A percentile compares a stretch with the other conserved stretches of the same genome.
Conservation (phyloP, 2,329 filamentous ascomycete species). For the Colletotrichum sp. region DNA sequence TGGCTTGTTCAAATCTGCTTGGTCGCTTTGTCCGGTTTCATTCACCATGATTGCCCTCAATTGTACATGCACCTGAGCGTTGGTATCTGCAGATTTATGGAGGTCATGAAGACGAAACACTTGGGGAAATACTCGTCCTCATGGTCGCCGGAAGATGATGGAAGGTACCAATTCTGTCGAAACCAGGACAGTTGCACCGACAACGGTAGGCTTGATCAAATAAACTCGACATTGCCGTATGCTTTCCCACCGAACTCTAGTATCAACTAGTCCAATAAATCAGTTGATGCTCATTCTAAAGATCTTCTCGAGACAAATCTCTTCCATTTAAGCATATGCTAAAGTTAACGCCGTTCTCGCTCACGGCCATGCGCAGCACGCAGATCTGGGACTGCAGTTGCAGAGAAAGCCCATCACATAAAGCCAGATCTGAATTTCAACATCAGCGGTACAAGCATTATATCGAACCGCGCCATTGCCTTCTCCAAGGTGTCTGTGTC, state of each 20-base stretch:
- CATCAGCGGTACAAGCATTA: background rate
- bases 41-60: background rate
- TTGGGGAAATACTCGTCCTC: background rate
- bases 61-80: background rate
- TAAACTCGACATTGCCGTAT: background rate
- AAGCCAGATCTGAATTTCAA: background rate
- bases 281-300: background rate
- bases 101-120: background rate
- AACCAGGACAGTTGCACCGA: background rate
- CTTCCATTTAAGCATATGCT: background rate
- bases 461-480: rapidly evolving
- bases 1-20: no score
- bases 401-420: background rate
- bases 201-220: background rate
- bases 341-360: background rate
- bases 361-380: background rate
- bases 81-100: background rate
- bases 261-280: rapidly evolving
- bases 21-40: background rate
- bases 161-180: background rate
- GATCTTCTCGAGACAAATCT: background rate
- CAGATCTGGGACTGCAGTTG: background rate
- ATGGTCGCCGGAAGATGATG: background rate
- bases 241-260: background rate
- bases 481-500: background rate